A percentile compares a stretch with the other conserved stretches of the same genome.
Conservation (phyloP, 495 filamentous ascomycete genomes). For the Bacidia rubella region DNA sequence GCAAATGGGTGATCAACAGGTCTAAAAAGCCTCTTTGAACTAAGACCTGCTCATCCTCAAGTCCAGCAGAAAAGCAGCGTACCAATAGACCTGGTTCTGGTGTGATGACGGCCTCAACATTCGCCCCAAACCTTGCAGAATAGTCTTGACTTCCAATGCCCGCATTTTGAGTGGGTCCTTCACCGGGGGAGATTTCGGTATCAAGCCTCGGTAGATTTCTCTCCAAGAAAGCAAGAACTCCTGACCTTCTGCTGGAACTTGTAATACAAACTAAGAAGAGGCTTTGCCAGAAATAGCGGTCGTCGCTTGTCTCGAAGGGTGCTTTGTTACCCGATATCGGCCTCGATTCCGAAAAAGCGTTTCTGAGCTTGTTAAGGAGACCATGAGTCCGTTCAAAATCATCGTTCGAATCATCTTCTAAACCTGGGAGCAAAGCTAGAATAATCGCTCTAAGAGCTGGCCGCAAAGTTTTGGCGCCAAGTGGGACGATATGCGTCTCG, state of each 20-base stretch:
- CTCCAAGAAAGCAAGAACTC: slow-evolving; percentile 71
- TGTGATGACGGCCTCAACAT: slow-evolving; percentile 63
- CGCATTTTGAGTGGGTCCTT: slow-evolving; percentile 22
- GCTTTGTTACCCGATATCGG: slow-evolving; percentile 18
- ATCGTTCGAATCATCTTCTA: slow-evolving; percentile 93
- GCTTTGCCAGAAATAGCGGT: slow-evolving; percentile 96
- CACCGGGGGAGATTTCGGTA: not conserved
- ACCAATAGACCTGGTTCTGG: slow-evolving; percentile 87
- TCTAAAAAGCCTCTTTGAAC: slow-evolving; percentile 92
- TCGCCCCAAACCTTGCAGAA: slow-evolving; percentile 21
- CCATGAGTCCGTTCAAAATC: slow-evolving; percentile 83
- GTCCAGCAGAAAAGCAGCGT: slow-evolving; percentile 76
- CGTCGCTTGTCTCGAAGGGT: slow-evolving; percentile 42
- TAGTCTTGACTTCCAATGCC: slow-evolving; percentile 16
- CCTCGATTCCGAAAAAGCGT: slow-evolving; percentile 39
- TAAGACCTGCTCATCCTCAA: slow-evolving; percentile 79
- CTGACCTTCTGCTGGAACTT: slow-evolving; percentile 65
- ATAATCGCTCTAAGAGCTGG: slow-evolving; percentile 84
- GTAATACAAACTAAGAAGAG: slow-evolving; percentile 90
- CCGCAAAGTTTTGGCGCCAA: slow-evolving; percentile 56
- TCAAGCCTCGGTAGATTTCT: slow-evolving; percentile 68
- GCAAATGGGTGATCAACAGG: slow-evolving; percentile 78
- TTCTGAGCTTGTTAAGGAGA: slow-evolving; percentile 64
- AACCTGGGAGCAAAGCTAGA: slow-evolving; percentile 69
- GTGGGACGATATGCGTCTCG: slow-evolving; percentile 60